These are phyloP conservation scores for Desmodesmus armatus DNA, from an alignment of 139 green algal genomes.

Conservation along the genomic window DNA sequence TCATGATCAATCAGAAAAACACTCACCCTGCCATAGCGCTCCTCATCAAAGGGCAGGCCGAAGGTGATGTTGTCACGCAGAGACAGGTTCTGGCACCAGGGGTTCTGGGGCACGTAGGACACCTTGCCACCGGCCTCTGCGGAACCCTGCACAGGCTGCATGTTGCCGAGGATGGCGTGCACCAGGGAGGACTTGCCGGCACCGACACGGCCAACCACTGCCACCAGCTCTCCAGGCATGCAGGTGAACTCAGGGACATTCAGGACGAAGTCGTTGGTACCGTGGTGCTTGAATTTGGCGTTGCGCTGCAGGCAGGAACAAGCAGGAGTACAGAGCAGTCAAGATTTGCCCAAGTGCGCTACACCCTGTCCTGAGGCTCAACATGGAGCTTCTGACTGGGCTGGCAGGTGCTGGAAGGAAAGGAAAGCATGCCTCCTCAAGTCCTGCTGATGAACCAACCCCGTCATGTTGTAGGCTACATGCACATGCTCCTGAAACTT, in stretches of 20 bases:
- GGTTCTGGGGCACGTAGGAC: constrained; percentile 65
- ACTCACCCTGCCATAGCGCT: constrained; percentile 50
- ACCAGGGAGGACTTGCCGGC: constrained; percentile 57
- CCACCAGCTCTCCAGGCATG: constrained; percentile 63
- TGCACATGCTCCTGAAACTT: background rate
- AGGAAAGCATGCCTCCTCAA: background rate
- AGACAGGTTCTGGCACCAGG: constrained; percentile 84
- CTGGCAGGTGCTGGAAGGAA: background rate
- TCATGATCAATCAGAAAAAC: background rate
- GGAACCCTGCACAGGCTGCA: constrained; percentile 48
- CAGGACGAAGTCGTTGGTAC: constrained; percentile 53
- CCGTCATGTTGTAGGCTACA: background rate
- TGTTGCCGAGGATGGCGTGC: constrained; percentile 67
- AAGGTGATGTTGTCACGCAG: constrained; percentile 80
- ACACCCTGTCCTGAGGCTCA: too few relatives aligned
- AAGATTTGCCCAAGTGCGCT: too few relatives aligned
- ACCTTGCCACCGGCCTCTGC: constrained; percentile 49
- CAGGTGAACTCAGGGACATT: constrained; percentile 57
- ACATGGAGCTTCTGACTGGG: too few relatives aligned
- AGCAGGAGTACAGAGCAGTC: background rate
- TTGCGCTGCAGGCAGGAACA: constrained; percentile 1
- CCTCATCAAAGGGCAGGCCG: constrained; percentile 62
- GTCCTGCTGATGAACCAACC: background rate
- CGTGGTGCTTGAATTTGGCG: constrained; percentile 55
- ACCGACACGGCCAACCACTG: constrained; percentile 68